Evolutionary conservation across 257 asterid genomes (phyloP), one percentile per base, ranked within the genome.

Genomic region (Gynochthodes officinalis): DNA sequence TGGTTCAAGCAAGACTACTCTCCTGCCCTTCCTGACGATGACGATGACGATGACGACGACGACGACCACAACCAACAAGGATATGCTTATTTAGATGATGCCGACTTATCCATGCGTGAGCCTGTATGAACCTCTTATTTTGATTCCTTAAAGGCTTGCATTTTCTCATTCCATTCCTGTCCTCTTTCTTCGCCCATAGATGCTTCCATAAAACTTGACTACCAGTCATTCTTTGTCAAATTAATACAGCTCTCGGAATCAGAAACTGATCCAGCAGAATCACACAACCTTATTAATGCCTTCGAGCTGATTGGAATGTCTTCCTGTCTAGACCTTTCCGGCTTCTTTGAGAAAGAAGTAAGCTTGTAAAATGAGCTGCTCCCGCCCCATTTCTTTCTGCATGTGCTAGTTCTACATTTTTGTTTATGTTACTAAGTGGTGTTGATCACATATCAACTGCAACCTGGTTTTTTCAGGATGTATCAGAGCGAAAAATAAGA

Each of bases 221-320:
- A 21, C 50, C 27, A 69, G 28, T 25, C 57, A 50, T 39, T 18
- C 12, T 64, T 27, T 54, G 68, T 59, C 58, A 53, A 75, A n/a
- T n/a, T n/a, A n/a, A 59, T 58, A 49, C 69, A 72, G 73, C 73
- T 67, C 64, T 79, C 84, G 28, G 92, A 86, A 64, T 86, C 86
- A 49, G 96, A 86, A 68, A 86, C 76, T 64, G 89, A 82, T 72
- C 79, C 86, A 23, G 86, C 86, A 28, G 85, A 82, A 43, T 81
- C 88, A 19, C 87, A 90, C 46, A 75, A 84, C 37, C 83, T 84
- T 25, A 89, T 92, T 53, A 92, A 92, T 73, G 98, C 98, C 72
- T 92, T 92, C 78, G 85, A 92, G 88, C 90, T 92, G 72, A 92
- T 92, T 69, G 96, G 97, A 75, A 92, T 92, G 98, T 92, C 97